Evolutionary conservation across 148 eudicot genomes (phyloP).

Genomic region (Camellia granthamiana): DNA sequence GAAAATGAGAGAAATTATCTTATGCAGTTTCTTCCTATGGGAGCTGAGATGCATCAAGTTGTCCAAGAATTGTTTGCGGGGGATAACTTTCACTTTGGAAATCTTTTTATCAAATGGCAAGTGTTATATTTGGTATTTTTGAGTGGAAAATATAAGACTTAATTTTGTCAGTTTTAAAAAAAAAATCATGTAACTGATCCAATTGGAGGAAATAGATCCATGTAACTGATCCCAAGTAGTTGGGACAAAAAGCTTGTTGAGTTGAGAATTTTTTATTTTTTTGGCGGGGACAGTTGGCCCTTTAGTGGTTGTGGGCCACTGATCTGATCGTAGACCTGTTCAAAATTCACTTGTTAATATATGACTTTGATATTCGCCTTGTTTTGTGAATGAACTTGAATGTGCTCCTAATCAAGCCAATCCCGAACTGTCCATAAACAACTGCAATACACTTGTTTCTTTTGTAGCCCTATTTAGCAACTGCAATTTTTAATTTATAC

Average conservation of each 20-base stretch:
- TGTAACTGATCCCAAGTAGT: no score
- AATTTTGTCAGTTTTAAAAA: not conserved
- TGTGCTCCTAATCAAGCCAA: not conserved
- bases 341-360: not conserved
- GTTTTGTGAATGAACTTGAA: not conserved
- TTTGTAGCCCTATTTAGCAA: not conserved
- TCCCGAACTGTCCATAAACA: not conserved
- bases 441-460: not conserved
- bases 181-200: no score
- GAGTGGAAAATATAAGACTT: not conserved
- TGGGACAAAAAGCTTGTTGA: no score
- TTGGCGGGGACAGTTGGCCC: no score
- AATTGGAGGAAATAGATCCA: no score
- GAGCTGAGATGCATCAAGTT: conserved; percentile 39
- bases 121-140: conserved; percentile 14
- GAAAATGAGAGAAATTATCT: conserved; percentile 66
- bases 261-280: no score
- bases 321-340: not conserved
- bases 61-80: conserved; percentile 64
- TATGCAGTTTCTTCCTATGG: conserved; percentile 68
- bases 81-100: conserved; percentile 75
- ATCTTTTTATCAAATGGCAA: conserved; percentile 70
- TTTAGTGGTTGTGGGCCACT: not conserved
- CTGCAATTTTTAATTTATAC: not conserved
- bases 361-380: not conserved